These are phyloP conservation scores for Moelleriella libera DNA, from an alignment of 2,329 filamentous ascomycete species.

Conservation along the genomic window DNA sequence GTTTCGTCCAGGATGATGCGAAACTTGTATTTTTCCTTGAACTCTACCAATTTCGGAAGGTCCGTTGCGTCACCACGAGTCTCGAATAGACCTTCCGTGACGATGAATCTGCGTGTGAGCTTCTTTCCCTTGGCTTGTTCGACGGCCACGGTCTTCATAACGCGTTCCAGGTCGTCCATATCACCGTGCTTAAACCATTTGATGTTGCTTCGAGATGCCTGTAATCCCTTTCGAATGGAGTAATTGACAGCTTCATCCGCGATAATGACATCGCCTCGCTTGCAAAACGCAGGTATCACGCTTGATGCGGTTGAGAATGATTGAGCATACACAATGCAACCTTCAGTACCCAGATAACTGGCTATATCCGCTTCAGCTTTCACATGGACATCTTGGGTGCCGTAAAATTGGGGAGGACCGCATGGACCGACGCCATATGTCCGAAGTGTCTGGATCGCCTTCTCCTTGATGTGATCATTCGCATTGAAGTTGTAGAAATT, in stretches of 20 bases:
- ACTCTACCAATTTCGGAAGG: conserved; percentile 77
- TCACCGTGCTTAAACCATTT: conserved; percentile 94
- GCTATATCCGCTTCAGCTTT: conserved; percentile 92
- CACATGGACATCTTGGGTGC: conserved; percentile 96
- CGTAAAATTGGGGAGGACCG: conserved; percentile 94
- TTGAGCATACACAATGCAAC: conserved; percentile 91
- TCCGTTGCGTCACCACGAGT: conserved; percentile 74
- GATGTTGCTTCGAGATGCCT: conserved; percentile 82
- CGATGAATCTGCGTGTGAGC: conserved; percentile 83
- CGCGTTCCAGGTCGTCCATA: conserved; percentile 80
- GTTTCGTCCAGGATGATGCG: conserved; percentile 95
- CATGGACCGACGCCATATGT: conserved; percentile 96
- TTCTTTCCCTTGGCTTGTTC: conserved; percentile 77
- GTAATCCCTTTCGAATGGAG: conserved; percentile 83
- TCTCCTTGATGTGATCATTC: conserved; percentile 86
- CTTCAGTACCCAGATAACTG: conserved; percentile 71
- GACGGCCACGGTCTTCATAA: conserved; percentile 71
- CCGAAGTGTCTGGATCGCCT: conserved; percentile 83
- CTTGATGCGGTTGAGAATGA: conserved; percentile 94
- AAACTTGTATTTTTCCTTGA: conserved; percentile 96
- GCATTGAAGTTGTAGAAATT: conserved; percentile 97
- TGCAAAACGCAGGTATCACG: conserved; percentile 93
- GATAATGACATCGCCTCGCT: conserved; percentile 93
- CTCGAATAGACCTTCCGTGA: conserved; percentile 91
- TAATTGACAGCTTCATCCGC: conserved; percentile 90